Conservation (phyloP, 805 yeast genomes). For the Metahyphopichia silvanorum region DNA sequence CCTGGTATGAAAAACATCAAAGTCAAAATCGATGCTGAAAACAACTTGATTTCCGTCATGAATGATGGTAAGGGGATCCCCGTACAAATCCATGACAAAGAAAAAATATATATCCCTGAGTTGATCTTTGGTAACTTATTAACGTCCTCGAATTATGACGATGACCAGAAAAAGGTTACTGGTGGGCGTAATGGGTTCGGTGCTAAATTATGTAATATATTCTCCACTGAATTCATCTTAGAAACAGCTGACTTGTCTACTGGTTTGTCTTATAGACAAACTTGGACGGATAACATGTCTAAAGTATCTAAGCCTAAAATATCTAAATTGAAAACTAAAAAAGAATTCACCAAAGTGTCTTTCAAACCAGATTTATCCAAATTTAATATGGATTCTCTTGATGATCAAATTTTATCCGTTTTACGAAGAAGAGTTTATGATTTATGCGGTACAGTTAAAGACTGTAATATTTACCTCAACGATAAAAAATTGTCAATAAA, state of each 20-base stretch:
- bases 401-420: slow-evolving; percentile 79
- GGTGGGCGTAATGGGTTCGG: slow-evolving; percentile 99
- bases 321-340: slow-evolving; percentile 50
- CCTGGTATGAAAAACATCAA: slow-evolving; percentile 82
- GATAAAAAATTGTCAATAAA: slow-evolving; percentile 66
- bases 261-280: slow-evolving; percentile 68
- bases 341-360: slow-evolving; percentile 81
- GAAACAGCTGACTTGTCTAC: slow-evolving; percentile 81
- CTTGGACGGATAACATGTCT: slow-evolving; percentile 87
- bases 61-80: slow-evolving; percentile 98
- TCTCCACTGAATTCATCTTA: slow-evolving; percentile 79
- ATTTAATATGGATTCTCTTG: slow-evolving; percentile 82
- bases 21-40: slow-evolving; percentile 76
- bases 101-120: slow-evolving; percentile 91
- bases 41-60: slow-evolving; percentile 70
- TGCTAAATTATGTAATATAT: slow-evolving; percentile 95
- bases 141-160: slow-evolving; percentile 95
- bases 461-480: slow-evolving; percentile 73
- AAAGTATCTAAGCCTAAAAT: slow-evolving; percentile 74
- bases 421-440: slow-evolving; percentile 93
- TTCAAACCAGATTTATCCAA: slow-evolving; percentile 84
- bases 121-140: slow-evolving; percentile 91
- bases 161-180: slow-evolving; percentile 89
- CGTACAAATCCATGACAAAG: slow-evolving; percentile 87
- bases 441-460: slow-evolving; percentile 88